Evolutionary conservation across 2,329 filamentous ascomycete genomes (phyloP), one percentile per base, ranked within the genome.

Genomic region (Aureobasidium zeae): DNA sequence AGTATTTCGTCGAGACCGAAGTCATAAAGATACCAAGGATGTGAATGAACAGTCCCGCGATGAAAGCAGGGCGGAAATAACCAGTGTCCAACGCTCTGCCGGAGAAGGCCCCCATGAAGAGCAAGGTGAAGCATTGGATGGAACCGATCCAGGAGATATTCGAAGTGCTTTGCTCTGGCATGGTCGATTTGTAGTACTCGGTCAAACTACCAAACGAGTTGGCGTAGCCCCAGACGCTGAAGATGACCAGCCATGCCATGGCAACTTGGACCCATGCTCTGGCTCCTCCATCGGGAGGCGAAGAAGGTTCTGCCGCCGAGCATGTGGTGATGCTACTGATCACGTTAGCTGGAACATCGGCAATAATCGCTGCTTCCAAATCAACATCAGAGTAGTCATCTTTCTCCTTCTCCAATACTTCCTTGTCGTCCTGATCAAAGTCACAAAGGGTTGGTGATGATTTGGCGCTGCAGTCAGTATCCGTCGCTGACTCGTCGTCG

Each of bases 171-270:
- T 49, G 45, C 3, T 8, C 10, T 1, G 64, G 57, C 4, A 49
- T 53, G 3, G 57, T 15, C 4, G 53, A 56, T 47, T 72, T 72
- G 53, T 71, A 70, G 3, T 64, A 62, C 48, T 71, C 66, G 48
- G 68, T 70, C 2, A 62, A 61, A n/a, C n/a, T n/a, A 8, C 67
- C 67, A 42, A 68, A 71, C 1, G 57, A 56, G 36, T 62, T 63
- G 1, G 65, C 56, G 20, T 61, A 57, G 1, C 64, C 63, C 55
- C 54, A 61, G 13, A 50, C 12, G 10, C 37, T 42, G 36, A 35
- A 17, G 54, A 44, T 53, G 56, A 58, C 60, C 2, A 59, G 57
- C 10, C 50, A 54, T 48, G 57, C 55, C 36, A 60, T 55, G 15
- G 58, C 53, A 6, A 61, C 60, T 43, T 63, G 59, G 3, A 52